Conservation (phyloP, 768 basidiomycete species). For the Psilocybe azurescens region DNA sequence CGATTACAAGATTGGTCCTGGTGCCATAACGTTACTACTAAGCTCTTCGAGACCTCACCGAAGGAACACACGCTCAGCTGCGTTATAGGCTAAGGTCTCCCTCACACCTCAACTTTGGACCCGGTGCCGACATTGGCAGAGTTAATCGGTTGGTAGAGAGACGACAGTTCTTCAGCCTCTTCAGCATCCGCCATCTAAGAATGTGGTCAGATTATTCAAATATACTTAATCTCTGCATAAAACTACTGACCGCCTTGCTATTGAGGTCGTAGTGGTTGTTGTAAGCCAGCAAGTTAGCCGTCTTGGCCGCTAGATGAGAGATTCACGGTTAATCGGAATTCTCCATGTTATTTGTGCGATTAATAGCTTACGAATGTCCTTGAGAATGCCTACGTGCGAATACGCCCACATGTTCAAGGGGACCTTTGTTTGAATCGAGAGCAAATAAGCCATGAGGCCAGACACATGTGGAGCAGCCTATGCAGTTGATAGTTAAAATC, state of each 20-base stretch:
- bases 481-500: background rate
- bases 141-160: too few relatives aligned
- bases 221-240: background rate
- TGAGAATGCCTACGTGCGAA: background rate
- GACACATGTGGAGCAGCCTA: constrained; percentile 5
- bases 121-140: too few relatives aligned
- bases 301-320: background rate
- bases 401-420: background rate
- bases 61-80: too few relatives aligned
- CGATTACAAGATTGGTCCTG: too few relatives aligned
- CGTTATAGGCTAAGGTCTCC: too few relatives aligned
- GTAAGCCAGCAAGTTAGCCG: background rate
- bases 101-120: too few relatives aligned
- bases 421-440: background rate
- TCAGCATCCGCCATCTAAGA: background rate
- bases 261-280: constrained; percentile 4
- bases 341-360: too few relatives aligned
- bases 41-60: too few relatives aligned
- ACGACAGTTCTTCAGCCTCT: background rate
- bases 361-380: background rate
- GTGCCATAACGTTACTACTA: too few relatives aligned
- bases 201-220: background rate
- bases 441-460: background rate
- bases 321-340: too few relatives aligned
- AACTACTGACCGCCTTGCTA: background rate